Conservation (phyloP, 192 early-diverging fungal genomes). For the Entomortierella chlamydospora region DNA sequence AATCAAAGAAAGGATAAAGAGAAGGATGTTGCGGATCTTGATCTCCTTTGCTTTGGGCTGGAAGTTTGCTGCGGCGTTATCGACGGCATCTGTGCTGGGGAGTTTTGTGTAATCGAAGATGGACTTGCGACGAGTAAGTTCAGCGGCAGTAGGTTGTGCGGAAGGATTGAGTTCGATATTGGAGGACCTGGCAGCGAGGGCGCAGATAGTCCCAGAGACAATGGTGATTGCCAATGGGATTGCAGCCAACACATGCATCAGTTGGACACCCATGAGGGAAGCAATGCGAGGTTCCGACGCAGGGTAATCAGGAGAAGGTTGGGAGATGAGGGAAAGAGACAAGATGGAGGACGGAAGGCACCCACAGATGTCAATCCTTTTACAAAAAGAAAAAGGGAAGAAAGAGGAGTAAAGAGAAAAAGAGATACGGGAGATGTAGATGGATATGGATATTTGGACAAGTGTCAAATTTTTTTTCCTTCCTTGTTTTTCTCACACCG, state of each 20-base stretch:
- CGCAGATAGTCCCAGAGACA: conserved; percentile 17
- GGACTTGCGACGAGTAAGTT: conserved; percentile 23
- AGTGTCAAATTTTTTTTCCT: too few relatives aligned
- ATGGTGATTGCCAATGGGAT: conserved; percentile 26
- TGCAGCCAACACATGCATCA: conserved; percentile 30
- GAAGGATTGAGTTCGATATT: conserved; percentile 23
- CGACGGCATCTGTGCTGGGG: neutral
- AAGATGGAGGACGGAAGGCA: too few relatives aligned
- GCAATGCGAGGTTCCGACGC: neutral
- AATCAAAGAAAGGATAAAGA: conserved; percentile 30
- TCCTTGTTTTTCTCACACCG: too few relatives aligned
- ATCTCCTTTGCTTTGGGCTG: conserved; percentile 40
- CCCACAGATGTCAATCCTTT: too few relatives aligned
- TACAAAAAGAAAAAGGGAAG: too few relatives aligned
- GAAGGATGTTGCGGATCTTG: conserved; percentile 33
- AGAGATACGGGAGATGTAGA: too few relatives aligned
- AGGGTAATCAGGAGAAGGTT: too few relatives aligned
- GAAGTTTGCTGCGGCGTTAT: neutral
- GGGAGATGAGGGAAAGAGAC: too few relatives aligned
- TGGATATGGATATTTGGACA: too few relatives aligned
- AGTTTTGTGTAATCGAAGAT: conserved; percentile 46
- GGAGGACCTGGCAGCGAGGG: conserved; percentile 24
- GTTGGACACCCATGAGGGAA: conserved; percentile 19
- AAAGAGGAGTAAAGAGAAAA: too few relatives aligned
- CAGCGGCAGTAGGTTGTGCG: neutral